A percentile compares a stretch with the other conserved stretches of the same genome.
Conservation (phyloP, 1,284 basidiomycete species). For the Ceratobasidium sp. region DNA sequence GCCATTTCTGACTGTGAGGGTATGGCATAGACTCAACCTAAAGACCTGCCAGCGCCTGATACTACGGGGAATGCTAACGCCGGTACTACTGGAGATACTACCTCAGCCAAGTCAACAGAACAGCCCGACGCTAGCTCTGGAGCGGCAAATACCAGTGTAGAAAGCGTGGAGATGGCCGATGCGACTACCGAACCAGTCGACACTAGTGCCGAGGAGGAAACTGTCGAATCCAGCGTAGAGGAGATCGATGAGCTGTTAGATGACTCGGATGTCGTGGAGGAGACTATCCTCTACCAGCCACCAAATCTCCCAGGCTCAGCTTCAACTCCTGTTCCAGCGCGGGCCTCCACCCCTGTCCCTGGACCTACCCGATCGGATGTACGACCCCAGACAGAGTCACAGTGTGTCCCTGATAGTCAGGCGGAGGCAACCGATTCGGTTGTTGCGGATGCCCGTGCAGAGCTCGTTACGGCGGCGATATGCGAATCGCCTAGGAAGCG, state of each 20-base stretch:
- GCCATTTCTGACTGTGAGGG: background rate
- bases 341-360: conserved; percentile 3
- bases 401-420: conserved; percentile 27
- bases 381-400: conserved; percentile 4
- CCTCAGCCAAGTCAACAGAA: conserved; percentile 8
- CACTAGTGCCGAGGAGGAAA: conserved; percentile 10
- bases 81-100: background rate
- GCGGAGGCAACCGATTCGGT: conserved; percentile 7
- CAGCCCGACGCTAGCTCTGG: background rate
- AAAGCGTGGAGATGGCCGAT: conserved; percentile 9
- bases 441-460: background rate
- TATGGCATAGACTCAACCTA: conserved; percentile 7
- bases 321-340: background rate
- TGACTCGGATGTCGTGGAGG: conserved; percentile 29
- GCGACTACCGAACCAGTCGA: background rate
- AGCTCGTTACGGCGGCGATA: background rate
- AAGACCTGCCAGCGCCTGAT: conserved; percentile 11
- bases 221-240: conserved; percentile 28
- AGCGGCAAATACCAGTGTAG: conserved; percentile 15
- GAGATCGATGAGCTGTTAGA: conserved; percentile 31
- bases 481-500: conserved; percentile 41
- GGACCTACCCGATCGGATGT: background rate
- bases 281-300: conserved; percentile 35
- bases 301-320: conserved; percentile 3
- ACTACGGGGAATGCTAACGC: background rate